Base-by-base conservation (phyloP, 805 yeast genomes). In the Jamesozyma gamospora region DNA sequence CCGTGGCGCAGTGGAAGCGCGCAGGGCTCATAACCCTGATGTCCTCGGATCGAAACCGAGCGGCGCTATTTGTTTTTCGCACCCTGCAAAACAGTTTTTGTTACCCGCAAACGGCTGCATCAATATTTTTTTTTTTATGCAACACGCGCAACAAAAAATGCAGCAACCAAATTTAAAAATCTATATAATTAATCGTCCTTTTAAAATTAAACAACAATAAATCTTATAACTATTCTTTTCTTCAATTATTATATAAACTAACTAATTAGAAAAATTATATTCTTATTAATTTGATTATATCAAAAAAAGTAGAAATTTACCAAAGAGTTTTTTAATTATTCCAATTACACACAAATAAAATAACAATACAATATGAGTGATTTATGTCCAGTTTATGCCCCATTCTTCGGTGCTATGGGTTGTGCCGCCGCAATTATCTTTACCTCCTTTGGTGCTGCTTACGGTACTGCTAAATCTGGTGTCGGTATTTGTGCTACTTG, bases 1-100 rank as follows among this genome's bases (percentile, higher is more conserved):
- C 82, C 82, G 87, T 82, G 90, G 90, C 90, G 92, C 90, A 82
- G 92, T 79, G 92, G 92, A 82, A 82, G 90, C 92, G 92, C 88
- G 90, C 90, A 80, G 92, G 92, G 94, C 94, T 82, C 94, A 82
- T 82, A 82, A 82, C 94, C 90, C 92, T 82, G 90, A 82, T 79
- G 90, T 81, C 94, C 87, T 75, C 70, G 87, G 94, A 82, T 82
- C 92, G 92, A 82, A 81, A 82, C 92, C 84, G 69, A 75, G 85
- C 86, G 82, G 82, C 86, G 92, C 92, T 82, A 82, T 27, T 51
- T 53, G 42, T 48, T 48, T 50, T 47, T n/a, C n/a, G n/a, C n/a
- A n/a, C n/a, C n/a, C n/a, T n/a, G n/a, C n/a, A n/a, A n/a, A n/a
- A n/a, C n/a, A n/a, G 40, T 47, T 38, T 14, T 31, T 31, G 24